Evolutionary conservation across 1,284 basidiomycete species (phyloP).

Genomic region (Caloboletus firmus): DNA sequence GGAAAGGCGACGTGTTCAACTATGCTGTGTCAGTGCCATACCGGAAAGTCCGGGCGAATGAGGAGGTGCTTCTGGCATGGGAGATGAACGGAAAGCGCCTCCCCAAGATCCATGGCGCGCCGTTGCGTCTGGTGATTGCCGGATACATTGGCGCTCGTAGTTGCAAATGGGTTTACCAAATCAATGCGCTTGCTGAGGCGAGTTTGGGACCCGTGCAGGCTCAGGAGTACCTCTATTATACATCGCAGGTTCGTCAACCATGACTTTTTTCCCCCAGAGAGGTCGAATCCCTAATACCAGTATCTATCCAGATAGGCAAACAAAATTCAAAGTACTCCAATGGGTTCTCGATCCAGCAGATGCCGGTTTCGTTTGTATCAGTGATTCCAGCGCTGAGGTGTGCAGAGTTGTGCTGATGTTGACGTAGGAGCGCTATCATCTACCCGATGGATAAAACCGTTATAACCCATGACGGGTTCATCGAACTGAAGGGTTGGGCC

Average conservation of each 20-base stretch:
- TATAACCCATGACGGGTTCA: slow-evolving; percentile 49
- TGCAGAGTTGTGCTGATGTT: neutral
- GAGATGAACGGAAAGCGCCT: slow-evolving; percentile 58
- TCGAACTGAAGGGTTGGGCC: slow-evolving; percentile 51
- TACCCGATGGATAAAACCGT: slow-evolving; percentile 45
- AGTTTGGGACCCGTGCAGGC: slow-evolving; percentile 54
- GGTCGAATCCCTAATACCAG: neutral
- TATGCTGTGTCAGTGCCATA: slow-evolving; percentile 56
- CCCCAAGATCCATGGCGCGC: slow-evolving; percentile 55
- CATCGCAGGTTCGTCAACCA: slow-evolving; percentile 8
- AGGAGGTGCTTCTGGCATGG: slow-evolving; percentile 58
- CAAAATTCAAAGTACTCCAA: slow-evolving; percentile 19
- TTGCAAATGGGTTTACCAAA: slow-evolving; percentile 57
- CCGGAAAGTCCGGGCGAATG: slow-evolving; percentile 49
- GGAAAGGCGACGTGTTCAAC: slow-evolving; percentile 51
- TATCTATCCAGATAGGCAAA: slow-evolving; percentile 10
- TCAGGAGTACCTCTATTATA: slow-evolving; percentile 55
- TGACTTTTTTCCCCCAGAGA: neutral
- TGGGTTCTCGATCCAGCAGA: slow-evolving; percentile 22
- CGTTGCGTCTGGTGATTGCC: slow-evolving; percentile 52
- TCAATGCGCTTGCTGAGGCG: slow-evolving; percentile 50
- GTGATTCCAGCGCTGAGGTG: neutral
- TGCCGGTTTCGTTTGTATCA: slow-evolving; percentile 22
- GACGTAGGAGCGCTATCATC: slow-evolving; percentile 19
- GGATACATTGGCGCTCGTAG: slow-evolving; percentile 61